Base-by-base conservation (phyloP, 495 filamentous ascomycete species). In the Daldinia childiae region DNA sequence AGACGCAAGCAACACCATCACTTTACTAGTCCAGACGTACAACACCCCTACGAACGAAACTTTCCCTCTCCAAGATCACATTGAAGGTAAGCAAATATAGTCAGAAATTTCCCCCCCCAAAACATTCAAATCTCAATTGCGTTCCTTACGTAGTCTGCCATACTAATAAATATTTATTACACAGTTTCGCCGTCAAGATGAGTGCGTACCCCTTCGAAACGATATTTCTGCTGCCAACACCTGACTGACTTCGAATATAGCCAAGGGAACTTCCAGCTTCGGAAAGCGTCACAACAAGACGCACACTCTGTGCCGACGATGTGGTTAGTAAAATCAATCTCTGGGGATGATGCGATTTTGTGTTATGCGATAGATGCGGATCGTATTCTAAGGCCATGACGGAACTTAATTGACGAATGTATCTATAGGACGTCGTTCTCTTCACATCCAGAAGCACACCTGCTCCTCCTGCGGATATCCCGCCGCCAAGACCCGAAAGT, bases 231-330 rank as follows among this genome's bases (percentile, higher is more conserved):
- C 26, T 52, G 9, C 58, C 52, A 56, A 51, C 41, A 17, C 19
- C 43, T 58, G 64, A 66, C 82, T 84, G 66, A 84, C 80, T 56
- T 39, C 64, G 48, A 74, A 64, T 75, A 77, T 73, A 86, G 84
- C 86, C 81, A 97, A 97, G 92, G 94, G 94, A 90, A 97, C 94
- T 80, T 93, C 91, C 82, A 93, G 91, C 87, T 97, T 97, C 84
- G 94, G 94, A 84, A 95, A 95, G 90, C 93, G 93, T 89, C 93
- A 99, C 89, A 99, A 95, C 88, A 99, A 99, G 88, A 93, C 96
- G 84, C 95, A 99, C 89, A 95, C 93, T 77, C 89, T 99, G 82
- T 99, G 95, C 92, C 90, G 96, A 88, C 96, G 95, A 84, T 99
- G 95, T 91, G 95, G 95, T 97, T 82, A 87, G 92, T 87, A 62